Base-by-base conservation (phyloP, 2,329 filamentous ascomycete genomes). In the Alternaria gaisen region DNA sequence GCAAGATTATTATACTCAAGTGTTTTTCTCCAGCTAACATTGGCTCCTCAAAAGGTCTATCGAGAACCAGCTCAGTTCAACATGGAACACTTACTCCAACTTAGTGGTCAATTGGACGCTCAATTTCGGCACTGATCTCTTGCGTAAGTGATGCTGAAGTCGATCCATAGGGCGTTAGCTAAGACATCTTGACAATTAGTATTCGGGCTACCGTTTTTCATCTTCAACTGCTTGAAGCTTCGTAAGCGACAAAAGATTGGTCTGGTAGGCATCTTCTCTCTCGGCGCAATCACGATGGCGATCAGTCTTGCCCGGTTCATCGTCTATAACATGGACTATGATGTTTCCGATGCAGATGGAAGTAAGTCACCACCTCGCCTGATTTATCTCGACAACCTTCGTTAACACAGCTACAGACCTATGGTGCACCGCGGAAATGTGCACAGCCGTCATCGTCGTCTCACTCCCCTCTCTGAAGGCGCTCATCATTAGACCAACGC, bases 391-490 rank as follows among this genome's bases (percentile, higher is more conserved):
- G 11, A 10, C 6, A 5, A 24, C 5, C 11, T 16, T 32, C 14
- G 12, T 43, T 61, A 43, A 61, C 34, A 56, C 51, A 12, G 30
- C n/a, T 16, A 11, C 34, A 72, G 69, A 70, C 42, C 50, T 65
- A 8, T 70, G 67, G 67, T 70, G 65, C 28, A 70, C 68, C 20
- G 68, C 68, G 24, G 68, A 72, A 46, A 67, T 71, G 63, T 66
- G 67, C 44, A 71, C 67, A 42, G 65, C 67, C 44, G 41, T 61
- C 34, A 63, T 64, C 22, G 68, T 72, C 36, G 69, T 66, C 30
- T 72, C 66, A 4, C 62, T 72, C 6, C 69, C 68, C 7, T 58
- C 59, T 3, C 53, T 72, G 8, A 72, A 72, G 42, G 22, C 52
- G 38, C 61, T 72, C 26, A 56, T 72, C 46, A 28, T 64, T 9